Evolutionary conservation across 805 yeast genomes (phyloP), one percentile per base, ranked within the genome.

Genomic region (Cyberlindnera veronae): DNA sequence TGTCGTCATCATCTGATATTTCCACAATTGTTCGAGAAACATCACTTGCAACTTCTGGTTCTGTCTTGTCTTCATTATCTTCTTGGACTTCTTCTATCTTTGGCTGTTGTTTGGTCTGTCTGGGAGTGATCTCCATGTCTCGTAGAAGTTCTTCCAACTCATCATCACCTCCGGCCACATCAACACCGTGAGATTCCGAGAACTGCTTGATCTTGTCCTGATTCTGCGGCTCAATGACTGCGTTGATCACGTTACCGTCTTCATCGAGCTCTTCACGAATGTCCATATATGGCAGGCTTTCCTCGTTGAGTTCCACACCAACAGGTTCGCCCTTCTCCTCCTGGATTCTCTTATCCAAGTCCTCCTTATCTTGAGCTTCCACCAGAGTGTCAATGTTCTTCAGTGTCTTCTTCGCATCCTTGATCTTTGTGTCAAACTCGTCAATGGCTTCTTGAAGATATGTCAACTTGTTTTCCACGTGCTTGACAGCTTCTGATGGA

Each of bases 201-300:
- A 63, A 48, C 8, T 44, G 50, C 17, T 49, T 41, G 14, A 61
- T 32, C 21, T 44, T 46, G 40, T 51, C 52, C 18, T 49, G 51
- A 27, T 56, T 51, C 18, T 68, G 64, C 0, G 76, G 75, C 22
- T 63, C 64, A 3, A 77, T 65, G 3, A 64, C 49, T n/a, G 77
- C 56, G 12, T 46, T 59, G 1, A 84, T 56, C 2, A 89, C 71
- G 44, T 84, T 78, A 0, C 79, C 96, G n/a, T 84, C 80, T 1
- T 86, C 96, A 60, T 89, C 96, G 28, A 90, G 60, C 38, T 80
- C 84, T 55, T 89, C 97, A 38, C 80, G 70, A 17, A 90, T 90
- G 42, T 89, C 96, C 79, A 88, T 77, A 18, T 85, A 66, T 1
- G 87, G 89, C 2, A 80, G 52, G 1, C 70, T 77, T 13, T 74